Evolutionary conservation across 306 rosid genomes (phyloP).

Genomic region (Dicorynia guianensis): DNA sequence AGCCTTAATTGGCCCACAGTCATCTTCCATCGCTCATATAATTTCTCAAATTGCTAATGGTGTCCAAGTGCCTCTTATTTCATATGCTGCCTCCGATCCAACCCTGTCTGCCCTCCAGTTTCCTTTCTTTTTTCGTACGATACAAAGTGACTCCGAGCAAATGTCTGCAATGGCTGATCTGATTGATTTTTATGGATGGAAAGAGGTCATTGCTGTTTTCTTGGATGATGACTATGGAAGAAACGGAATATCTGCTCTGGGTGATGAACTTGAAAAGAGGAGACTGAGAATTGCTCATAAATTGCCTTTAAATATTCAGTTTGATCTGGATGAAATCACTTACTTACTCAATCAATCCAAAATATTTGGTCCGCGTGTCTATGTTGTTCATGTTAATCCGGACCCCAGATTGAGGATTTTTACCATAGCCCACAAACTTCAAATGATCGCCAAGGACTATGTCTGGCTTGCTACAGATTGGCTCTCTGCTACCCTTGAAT

Average conservation of each 20-base stretch:
- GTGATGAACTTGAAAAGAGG: conserved; percentile 70
- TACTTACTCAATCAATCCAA: conserved; percentile 70
- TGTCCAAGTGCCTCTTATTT: conserved; percentile 85
- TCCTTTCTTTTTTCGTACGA: conserved; percentile 79
- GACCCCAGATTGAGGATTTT: conserved; percentile 78
- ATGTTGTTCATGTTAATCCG: conserved; percentile 79
- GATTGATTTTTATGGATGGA: conserved; percentile 80
- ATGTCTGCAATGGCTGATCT: conserved; percentile 85
- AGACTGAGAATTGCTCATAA: conserved; percentile 64
- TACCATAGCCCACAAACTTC: conserved; percentile 64
- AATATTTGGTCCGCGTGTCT: conserved; percentile 77
- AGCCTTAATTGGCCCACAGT: conserved; percentile 90
- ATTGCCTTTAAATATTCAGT: conserved; percentile 64
- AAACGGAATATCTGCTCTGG: conserved; percentile 77
- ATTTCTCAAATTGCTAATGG: conserved; percentile 82
- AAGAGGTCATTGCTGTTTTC: conserved; percentile 73
- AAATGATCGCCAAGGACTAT: conserved; percentile 74
- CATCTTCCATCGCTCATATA: conserved; percentile 80
- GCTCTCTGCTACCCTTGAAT: conserved; percentile 81
- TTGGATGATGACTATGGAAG: conserved; percentile 90
- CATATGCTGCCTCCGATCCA: conserved; percentile 95
- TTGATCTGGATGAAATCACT: conserved; percentile 55
- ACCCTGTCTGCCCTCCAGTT: conserved; percentile 88
- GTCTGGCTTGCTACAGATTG: conserved; percentile 95
- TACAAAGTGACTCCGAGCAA: conserved; percentile 76